Evolutionary conservation across 768 basidiomycete genomes (phyloP).

Genomic region (Trametes maxima): DNA sequence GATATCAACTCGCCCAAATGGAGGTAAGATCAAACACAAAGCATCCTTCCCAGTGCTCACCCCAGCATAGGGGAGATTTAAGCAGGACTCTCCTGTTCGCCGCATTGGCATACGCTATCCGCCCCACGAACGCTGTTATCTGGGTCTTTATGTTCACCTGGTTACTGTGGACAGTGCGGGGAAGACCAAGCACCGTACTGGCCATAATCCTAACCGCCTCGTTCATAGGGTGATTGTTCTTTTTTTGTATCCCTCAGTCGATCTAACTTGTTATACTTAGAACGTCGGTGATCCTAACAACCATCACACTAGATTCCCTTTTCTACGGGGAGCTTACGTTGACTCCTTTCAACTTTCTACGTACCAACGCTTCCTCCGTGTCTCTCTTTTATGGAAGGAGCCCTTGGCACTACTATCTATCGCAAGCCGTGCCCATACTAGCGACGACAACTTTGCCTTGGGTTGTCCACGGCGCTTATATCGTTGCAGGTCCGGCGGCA

Average conservation of each 20-base stretch:
- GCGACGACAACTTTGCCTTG: conserved; percentile 77
- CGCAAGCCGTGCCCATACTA: conserved; percentile 84
- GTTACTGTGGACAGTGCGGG: conserved; percentile 57
- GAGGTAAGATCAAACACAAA: conserved; percentile 17
- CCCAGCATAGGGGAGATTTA: conserved; percentile 35
- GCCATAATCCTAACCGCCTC: conserved; percentile 43
- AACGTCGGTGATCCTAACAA: conserved; percentile 2
- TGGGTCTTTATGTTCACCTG: conserved; percentile 74
- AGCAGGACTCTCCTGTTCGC: conserved; percentile 55
- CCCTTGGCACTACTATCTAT: conserved; percentile 87
- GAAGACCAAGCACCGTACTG: conserved; percentile 34
- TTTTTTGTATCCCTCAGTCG: background rate
- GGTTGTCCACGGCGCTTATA: conserved; percentile 60
- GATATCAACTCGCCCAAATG: conserved; percentile 29
- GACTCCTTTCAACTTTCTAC: conserved; percentile 81
- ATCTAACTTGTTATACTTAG: conserved; percentile 9
- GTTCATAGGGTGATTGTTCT: conserved; percentile 47
- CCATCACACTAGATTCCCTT: conserved; percentile 56
- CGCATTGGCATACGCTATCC: conserved; percentile 75
- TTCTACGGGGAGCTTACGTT: conserved; percentile 71
- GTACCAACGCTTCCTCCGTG: conserved; percentile 79
- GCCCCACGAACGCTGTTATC: conserved; percentile 88
- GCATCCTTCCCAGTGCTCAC: conserved; percentile 23
- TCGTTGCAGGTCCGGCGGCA: conserved; percentile 22
- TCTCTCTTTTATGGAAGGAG: conserved; percentile 92